Conservation (phyloP, 305 asterid genomes). For the Ajuga reptans region DNA sequence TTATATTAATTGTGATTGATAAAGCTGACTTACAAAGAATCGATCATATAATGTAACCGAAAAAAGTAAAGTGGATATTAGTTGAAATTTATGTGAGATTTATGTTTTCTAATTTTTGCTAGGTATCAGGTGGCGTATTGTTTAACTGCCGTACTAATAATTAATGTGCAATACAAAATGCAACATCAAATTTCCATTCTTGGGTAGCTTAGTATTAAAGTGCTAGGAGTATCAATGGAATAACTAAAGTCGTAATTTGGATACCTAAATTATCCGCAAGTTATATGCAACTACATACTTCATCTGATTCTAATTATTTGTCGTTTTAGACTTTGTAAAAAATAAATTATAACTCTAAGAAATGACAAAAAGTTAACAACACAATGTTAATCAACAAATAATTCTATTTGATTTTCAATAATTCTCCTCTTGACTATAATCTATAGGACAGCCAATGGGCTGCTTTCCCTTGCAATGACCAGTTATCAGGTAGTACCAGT, state of each 20-base stretch:
- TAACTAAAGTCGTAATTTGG: not conserved
- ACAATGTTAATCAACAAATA: too few species aligned
- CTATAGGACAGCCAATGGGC: too few species aligned
- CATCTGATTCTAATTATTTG: too few species aligned
- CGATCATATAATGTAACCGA: not conserved
- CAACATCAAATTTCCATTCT: not conserved
- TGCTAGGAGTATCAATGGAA: not conserved
- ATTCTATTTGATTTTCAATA: not conserved
- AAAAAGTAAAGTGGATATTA: not conserved
- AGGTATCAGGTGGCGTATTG: constrained; percentile 20
- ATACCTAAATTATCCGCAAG: not conserved
- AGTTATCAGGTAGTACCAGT: too few species aligned
- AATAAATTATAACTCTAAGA: too few species aligned
- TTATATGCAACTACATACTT: too few species aligned
- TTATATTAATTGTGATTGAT: not conserved
- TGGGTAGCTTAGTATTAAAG: too few species aligned
- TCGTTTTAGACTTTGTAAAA: too few species aligned
- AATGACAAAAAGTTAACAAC: too few species aligned
- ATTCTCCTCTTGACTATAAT: not conserved
- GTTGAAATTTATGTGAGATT: not conserved
- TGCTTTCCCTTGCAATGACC: too few species aligned
- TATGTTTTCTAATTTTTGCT: constrained; percentile 8
- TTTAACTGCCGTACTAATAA: not conserved
- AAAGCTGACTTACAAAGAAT: not conserved
- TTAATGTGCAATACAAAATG: not conserved